These are phyloP conservation scores for Zymoseptoria passerinii DNA, from an alignment of 2,329 filamentous ascomycete species.

Conservation along the genomic window DNA sequence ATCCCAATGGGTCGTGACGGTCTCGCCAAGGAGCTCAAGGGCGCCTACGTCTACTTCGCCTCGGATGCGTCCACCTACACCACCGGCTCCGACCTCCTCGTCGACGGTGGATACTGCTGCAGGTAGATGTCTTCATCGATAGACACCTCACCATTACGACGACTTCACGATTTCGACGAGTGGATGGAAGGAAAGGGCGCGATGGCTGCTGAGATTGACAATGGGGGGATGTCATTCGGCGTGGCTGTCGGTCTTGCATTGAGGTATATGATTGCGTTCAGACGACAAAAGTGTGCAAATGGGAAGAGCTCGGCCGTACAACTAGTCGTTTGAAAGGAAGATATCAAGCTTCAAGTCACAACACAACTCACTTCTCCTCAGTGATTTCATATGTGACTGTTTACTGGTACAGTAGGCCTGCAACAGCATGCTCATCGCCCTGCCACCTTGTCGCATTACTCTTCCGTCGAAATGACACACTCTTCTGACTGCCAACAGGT, in stretches of 20 bases:
- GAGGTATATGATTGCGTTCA: not conserved
- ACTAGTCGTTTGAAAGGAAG: not conserved
- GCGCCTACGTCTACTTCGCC: slow-evolving; percentile 47
- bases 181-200: not conserved
- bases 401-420: no score
- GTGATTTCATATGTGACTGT: not conserved
- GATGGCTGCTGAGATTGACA: not conserved
- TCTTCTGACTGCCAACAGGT: no score
- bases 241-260: not conserved
- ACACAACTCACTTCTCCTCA: not conserved
- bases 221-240: not conserved
- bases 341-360: not conserved
- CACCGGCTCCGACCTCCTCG: slow-evolving; percentile 43
- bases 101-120: slow-evolving; percentile 42
- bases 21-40: slow-evolving; percentile 59
- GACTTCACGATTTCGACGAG: slow-evolving; percentile 2
- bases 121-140: slow-evolving; percentile 20
- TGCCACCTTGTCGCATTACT: no score
- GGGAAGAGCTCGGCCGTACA: not conserved
- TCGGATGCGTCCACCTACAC: slow-evolving; percentile 45
- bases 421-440: no score
- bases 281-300: not conserved
- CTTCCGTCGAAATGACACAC: no score
- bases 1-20: slow-evolving; percentile 54
- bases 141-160: not conserved